Conservation (phyloP, 1,284 basidiomycete genomes). For the Sporisorium exsertum region DNA sequence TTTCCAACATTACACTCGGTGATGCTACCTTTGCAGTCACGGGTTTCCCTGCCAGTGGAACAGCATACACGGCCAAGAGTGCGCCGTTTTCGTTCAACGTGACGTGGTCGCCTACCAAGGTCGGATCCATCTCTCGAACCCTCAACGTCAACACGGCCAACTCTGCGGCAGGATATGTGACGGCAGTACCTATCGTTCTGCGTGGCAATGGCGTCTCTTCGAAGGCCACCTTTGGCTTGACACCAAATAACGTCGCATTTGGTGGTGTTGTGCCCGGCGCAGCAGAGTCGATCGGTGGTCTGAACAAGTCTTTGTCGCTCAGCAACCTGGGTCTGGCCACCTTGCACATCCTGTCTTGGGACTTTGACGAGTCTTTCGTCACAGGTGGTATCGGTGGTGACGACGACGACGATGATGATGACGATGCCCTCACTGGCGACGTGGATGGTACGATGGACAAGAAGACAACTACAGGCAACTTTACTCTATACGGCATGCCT, state of each 20-base stretch:
- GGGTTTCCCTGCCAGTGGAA: background rate
- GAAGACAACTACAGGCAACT: slow-evolving; percentile 26
- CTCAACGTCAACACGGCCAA: slow-evolving; percentile 13
- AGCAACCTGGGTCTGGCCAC: slow-evolving; percentile 10
- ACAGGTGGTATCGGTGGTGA: slow-evolving; percentile 12
- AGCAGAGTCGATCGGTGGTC: slow-evolving; percentile 10
- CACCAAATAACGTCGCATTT: slow-evolving; percentile 20
- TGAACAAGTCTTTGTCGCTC: slow-evolving; percentile 18
- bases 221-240: background rate
- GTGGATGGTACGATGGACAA: slow-evolving; percentile 8
- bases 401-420: slow-evolving; percentile 5
- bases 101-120: slow-evolving; percentile 16
- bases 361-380: slow-evolving; percentile 15
- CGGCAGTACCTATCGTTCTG: slow-evolving; percentile 12
- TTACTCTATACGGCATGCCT: slow-evolving; percentile 23
- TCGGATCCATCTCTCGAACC: slow-evolving; percentile 4
- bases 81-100: slow-evolving; percentile 18
- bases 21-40: slow-evolving; percentile 4
- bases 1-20: background rate
- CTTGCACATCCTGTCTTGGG: slow-evolving; percentile 8
- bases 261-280: slow-evolving; percentile 22
- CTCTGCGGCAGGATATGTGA: too few relatives aligned
- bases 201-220: slow-evolving; percentile 5
- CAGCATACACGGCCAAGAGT: too few relatives aligned
- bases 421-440: background rate